A percentile compares a stretch with the other conserved stretches of the same genome.
phyloP scores from a whole-genome alignment of 2,329 filamentous ascomycete species.

The Botrytis squamosa region DNA sequence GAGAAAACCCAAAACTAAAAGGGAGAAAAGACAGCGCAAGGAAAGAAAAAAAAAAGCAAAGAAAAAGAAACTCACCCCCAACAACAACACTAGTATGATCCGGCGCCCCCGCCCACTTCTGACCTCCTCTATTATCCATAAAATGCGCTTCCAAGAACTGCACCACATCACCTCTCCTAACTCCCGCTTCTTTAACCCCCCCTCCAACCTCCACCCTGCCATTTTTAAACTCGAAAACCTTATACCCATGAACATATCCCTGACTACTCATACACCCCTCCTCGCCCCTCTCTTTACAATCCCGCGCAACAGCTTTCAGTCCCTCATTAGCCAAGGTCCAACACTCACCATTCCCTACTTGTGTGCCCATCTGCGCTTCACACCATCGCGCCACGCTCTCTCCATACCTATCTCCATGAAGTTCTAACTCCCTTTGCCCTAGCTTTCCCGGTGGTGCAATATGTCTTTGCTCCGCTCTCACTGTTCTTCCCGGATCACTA shows the following conservation, averaged over 20 bases:
- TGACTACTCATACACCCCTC: conserved; percentile 39
- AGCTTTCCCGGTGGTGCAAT: conserved; percentile 35
- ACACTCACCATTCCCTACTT: conserved; percentile 43
- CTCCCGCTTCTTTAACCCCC: conserved; percentile 33
- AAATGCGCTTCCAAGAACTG: conserved; percentile 39
- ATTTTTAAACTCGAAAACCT: conserved; percentile 36
- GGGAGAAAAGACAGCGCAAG: not conserved
- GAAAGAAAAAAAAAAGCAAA: not conserved
- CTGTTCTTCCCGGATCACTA: conserved; percentile 36
- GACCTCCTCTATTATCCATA: conserved; percentile 31
- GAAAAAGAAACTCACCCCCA: conserved; percentile 15
- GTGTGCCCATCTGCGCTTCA: conserved; percentile 34
- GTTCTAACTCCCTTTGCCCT: conserved; percentile 28
- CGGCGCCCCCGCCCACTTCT: conserved; percentile 37
- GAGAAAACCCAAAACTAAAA: not conserved
- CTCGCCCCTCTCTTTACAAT: conserved; percentile 28
- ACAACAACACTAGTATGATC: conserved; percentile 41
- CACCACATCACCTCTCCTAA: conserved; percentile 41
- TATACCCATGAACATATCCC: conserved; percentile 38
- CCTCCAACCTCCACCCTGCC: conserved; percentile 27
- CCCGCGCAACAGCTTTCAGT: conserved; percentile 33
- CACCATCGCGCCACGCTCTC: conserved; percentile 38
- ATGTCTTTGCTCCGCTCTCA: conserved; percentile 40
- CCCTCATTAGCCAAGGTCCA: conserved; percentile 42
- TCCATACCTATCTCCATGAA: conserved; percentile 33